These are phyloP conservation scores for Metschnikowia aberdeeniae DNA, from an alignment of 805 yeast genomes.

Conservation along the genomic window DNA sequence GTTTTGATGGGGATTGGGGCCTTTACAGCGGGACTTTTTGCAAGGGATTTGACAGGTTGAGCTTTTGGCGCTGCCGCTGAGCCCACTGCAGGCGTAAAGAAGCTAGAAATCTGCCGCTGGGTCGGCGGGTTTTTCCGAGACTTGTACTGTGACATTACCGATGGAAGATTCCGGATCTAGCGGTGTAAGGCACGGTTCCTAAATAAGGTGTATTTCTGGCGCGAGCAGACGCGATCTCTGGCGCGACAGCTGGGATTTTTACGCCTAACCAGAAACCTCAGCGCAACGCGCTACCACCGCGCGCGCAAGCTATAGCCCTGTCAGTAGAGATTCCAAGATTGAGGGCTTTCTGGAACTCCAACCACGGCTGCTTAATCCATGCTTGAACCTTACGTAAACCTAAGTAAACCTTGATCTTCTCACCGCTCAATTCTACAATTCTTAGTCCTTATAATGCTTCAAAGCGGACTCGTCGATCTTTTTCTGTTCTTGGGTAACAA, in stretches of 20 bases:
- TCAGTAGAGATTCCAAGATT: background rate
- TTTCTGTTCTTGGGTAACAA: too few relatives aligned
- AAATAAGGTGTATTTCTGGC: background rate
- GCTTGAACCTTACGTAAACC: too few relatives aligned
- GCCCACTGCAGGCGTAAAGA: conserved; percentile 18
- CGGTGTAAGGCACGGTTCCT: background rate
- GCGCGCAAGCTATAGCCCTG: background rate
- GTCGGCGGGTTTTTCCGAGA: conserved; percentile 12
- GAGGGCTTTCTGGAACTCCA: too few relatives aligned
- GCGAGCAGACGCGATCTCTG: background rate
- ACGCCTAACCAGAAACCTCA: background rate
- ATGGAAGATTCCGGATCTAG: background rate
- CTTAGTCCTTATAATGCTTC: too few relatives aligned
- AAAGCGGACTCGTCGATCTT: too few relatives aligned
- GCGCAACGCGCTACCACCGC: background rate
- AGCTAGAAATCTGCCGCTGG: conserved; percentile 28
- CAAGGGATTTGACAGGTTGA: background rate
- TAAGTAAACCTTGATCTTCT: too few relatives aligned
- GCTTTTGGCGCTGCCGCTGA: background rate
- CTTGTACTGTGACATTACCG: conserved; percentile 10
- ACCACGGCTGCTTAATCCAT: too few relatives aligned
- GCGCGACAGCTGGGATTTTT: background rate
- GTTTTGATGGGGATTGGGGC: background rate
- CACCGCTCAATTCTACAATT: too few relatives aligned
- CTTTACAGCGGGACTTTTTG: background rate